Base-by-base conservation (phyloP, 805 yeast genomes). In the Priceomyces fermenticarens region DNA sequence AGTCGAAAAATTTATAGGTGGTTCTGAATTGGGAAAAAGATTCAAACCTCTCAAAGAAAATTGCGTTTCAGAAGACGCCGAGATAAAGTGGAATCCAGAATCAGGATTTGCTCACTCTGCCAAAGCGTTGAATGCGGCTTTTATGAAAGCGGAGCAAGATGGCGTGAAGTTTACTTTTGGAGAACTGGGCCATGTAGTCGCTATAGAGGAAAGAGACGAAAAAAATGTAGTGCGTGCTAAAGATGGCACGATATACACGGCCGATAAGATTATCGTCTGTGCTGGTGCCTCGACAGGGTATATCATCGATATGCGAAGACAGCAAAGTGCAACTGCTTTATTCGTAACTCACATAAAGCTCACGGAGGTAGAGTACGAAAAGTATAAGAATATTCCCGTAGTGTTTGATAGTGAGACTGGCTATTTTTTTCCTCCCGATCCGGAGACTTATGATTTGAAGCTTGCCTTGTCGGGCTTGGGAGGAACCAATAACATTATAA, bases 341-440 rank as follows among this genome's bases (percentile, higher is more conserved):
- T 56, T 62, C 43, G 63, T 65, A 1, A 48, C 64, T 3, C 76
- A 71, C 43, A 55, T 72, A 3, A 56, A 62, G 33, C 46, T 72
- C 12, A 57, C 62, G 0, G 55, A 55, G 6, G 51, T 53, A 28
- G 75, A 72, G 43, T 69, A 49, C 42, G 53, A 52, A 17, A 54
- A 51, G 20, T 70, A 57, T 39, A 62, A 62, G 44, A 44, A 54
- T 35, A 58, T 72, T 12, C 78, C 78, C 1, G 57, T 72, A 8
- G 65, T 73, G 17, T 71, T 71, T 52, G 62, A 69, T 43, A 55
- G 72, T 0, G 70, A 66, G 31, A 36, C 49, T 39, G 77, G 78
- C 0, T 73, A 71, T 42, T 70, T 68, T 51, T 73, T 73, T 55
- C 75, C 77, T 3, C 78, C 78, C 10, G 77, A 72, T 46, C 48